These are phyloP conservation scores for Aspergillus sp. DNA, from an alignment of 2,329 filamentous ascomycete species.

Conservation along the genomic window DNA sequence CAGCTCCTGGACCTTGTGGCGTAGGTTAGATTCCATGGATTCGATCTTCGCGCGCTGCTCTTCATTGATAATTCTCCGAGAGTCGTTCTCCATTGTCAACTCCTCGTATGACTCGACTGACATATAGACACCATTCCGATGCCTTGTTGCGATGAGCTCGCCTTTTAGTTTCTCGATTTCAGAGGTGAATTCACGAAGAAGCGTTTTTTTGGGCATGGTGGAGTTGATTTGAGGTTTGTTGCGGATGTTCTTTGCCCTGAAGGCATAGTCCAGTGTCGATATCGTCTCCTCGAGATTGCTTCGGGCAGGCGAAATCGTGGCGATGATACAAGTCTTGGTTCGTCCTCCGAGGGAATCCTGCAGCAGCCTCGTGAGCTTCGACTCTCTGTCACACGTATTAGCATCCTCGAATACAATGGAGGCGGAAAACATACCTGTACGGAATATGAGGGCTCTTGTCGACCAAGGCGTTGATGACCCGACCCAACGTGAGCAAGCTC, in stretches of 20 bases:
- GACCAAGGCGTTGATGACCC: conserved; percentile 96
- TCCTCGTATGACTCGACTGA: conserved; percentile 88
- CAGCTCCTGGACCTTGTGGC: conserved; percentile 92
- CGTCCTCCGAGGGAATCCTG: conserved; percentile 95
- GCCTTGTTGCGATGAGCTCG: conserved; percentile 88
- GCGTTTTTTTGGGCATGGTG: conserved; percentile 87
- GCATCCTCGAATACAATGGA: neutral
- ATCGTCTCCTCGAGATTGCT: conserved; percentile 98
- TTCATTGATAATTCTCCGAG: conserved; percentile 84
- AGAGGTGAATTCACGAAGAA: conserved; percentile 84
- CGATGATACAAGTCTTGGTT: conserved; percentile 98
- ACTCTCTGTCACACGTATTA: conserved; percentile 68
- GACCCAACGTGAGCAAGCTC: conserved; percentile 88
- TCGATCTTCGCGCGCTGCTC: conserved; percentile 92
- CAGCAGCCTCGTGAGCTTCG: conserved; percentile 88
- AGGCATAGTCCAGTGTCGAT: conserved; percentile 96
- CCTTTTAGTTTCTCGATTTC: conserved; percentile 96
- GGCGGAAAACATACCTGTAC: conserved; percentile 49
- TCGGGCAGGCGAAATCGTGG: conserved; percentile 91
- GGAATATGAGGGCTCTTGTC: conserved; percentile 90
- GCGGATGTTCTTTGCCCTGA: conserved; percentile 96
- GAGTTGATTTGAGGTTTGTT: conserved; percentile 98
- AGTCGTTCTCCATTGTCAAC: conserved; percentile 89
- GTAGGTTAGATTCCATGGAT: conserved; percentile 84
- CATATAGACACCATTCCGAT: conserved; percentile 93